These are phyloP conservation scores for Pelargonium exstipulatum DNA, from an alignment of 441 rosid genomes.

Conservation along the genomic window DNA sequence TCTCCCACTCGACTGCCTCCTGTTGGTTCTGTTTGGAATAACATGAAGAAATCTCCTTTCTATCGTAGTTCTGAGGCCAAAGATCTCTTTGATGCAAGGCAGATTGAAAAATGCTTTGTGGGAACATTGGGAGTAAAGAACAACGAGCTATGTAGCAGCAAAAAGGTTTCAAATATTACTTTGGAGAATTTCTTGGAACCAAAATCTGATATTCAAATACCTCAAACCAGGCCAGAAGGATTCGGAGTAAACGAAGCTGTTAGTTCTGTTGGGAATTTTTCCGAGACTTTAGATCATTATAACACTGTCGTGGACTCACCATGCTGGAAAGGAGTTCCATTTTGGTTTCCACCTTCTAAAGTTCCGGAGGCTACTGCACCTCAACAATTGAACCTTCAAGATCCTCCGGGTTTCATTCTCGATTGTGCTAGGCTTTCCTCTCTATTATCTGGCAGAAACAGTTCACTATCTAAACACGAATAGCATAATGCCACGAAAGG, in stretches of 20 bases:
- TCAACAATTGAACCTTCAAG: conserved; percentile 29
- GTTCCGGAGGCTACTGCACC: conserved; percentile 25
- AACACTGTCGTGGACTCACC: conserved; percentile 47
- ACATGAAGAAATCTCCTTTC: conserved; percentile 33
- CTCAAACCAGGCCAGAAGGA: conserved; percentile 31
- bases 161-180: conserved; percentile 24
- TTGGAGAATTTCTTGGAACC: conserved; percentile 21
- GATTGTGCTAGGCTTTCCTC: conserved; percentile 28
- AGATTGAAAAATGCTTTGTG: too few relatives aligned
- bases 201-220: conserved; percentile 28
- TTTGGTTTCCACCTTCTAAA: conserved; percentile 30
- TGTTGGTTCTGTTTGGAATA: conserved; percentile 19
- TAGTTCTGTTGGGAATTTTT: conserved; percentile 30
- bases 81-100: conserved; percentile 32
- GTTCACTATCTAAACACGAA: conserved; percentile 24
- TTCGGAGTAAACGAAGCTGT: conserved; percentile 31
- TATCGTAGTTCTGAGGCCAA: conserved; percentile 26
- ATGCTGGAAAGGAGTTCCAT: conserved; percentile 50
- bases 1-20: conserved; percentile 27
- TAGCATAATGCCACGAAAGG: conserved; percentile 26
- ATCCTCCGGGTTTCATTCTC: conserved; percentile 26
- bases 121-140: conserved; percentile 26
- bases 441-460: conserved; percentile 30
- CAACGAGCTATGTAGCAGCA: conserved; percentile 26
- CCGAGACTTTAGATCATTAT: conserved; percentile 38